Percentiles rank a stretch among this genome's conserved stretches.
phyloP scores from a whole-genome alignment of 2,329 filamentous ascomycete genomes.

The Epicoccum nigrum region DNA sequence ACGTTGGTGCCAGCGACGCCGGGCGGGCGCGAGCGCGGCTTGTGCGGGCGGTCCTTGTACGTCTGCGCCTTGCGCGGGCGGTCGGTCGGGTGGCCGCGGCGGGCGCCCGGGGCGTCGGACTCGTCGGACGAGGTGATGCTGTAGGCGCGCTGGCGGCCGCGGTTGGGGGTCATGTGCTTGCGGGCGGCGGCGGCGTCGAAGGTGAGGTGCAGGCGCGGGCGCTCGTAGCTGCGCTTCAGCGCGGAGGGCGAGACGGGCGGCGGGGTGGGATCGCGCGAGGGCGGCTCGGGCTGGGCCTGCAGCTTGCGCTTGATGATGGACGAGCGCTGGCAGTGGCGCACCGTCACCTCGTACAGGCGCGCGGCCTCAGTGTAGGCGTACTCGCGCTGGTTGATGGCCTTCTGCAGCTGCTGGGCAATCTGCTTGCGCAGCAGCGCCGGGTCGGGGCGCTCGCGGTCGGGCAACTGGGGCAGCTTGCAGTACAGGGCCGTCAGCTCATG shows the following conservation, averaged over 20 bases:
- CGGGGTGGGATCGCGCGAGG: conserved; percentile 66
- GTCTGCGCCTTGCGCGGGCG: conserved; percentile 35
- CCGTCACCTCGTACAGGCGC: conserved; percentile 62
- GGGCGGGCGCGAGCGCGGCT: conserved; percentile 50
- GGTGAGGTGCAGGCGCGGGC: conserved; percentile 39
- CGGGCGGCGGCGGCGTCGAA: conserved; percentile 31
- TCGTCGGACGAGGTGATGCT: conserved; percentile 19
- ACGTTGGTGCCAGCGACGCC: conserved; percentile 60
- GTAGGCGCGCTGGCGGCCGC: conserved; percentile 22
- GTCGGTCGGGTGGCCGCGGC: conserved; percentile 6
- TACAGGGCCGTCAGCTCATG: conserved; percentile 57
- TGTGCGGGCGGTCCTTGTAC: conserved; percentile 47
- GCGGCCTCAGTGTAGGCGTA: conserved; percentile 62
- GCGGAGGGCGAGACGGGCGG: conserved; percentile 52
- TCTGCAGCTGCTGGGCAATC: conserved; percentile 62
- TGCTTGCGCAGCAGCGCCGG: conserved; percentile 59
- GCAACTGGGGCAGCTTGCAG: conserved; percentile 58
- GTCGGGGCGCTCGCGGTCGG: conserved; percentile 50
- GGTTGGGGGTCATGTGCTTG: conserved; percentile 28
- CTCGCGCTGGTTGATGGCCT: conserved; percentile 62
- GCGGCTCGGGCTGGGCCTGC: conserved; percentile 64
- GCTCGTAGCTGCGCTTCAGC: conserved; percentile 31
- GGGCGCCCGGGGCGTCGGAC: conserved; percentile 29
- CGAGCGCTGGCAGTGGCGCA: conserved; percentile 63
- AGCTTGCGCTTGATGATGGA: conserved; percentile 67